Percentiles rank a stretch among this genome's conserved stretches.
These are phyloP conservation scores for Neurospora sp. DNA, from an alignment of 495 filamentous ascomycete species.

Conservation along the genomic window DNA sequence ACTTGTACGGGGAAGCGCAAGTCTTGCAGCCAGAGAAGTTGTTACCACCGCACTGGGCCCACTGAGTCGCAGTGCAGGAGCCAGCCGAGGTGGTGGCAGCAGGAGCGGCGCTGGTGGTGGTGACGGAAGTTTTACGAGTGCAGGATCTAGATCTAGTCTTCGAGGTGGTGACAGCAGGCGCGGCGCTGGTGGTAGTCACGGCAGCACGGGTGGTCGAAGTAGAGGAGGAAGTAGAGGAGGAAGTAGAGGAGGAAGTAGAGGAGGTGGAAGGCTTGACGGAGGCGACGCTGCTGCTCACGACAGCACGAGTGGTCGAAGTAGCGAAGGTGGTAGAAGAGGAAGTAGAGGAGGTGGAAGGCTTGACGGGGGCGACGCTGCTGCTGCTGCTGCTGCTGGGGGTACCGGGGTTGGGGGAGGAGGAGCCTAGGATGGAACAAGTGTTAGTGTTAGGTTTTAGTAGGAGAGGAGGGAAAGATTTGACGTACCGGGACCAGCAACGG, in stretches of 20 bases:
- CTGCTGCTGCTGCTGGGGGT: conserved; percentile 1
- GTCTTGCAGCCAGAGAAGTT: conserved; percentile 31
- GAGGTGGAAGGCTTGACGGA: conserved; percentile 4
- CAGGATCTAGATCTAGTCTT: not conserved
- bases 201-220: conserved; percentile 3
- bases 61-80: conserved; percentile 21
- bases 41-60: conserved; percentile 35
- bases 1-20: conserved; percentile 28
- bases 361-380: not conserved
- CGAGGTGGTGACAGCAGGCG: not conserved
- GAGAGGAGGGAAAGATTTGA: not conserved
- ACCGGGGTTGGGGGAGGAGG: not conserved
- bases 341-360: conserved; percentile 11
- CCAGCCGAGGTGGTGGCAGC: conserved; percentile 5
- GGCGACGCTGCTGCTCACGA: conserved; percentile 1
- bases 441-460: not conserved
- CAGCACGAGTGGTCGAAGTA: conserved; percentile 5
- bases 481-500: conserved; percentile 23
- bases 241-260: conserved; percentile 4
- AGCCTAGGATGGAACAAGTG: not conserved
- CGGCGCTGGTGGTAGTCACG: not conserved
- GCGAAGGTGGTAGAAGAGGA: not conserved
- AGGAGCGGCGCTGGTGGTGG: conserved; percentile 13
- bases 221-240: not conserved
- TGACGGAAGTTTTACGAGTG: not conserved